phyloP scores from a whole-genome alignment of 805 yeast species.

The Candida piceae region DNA sequence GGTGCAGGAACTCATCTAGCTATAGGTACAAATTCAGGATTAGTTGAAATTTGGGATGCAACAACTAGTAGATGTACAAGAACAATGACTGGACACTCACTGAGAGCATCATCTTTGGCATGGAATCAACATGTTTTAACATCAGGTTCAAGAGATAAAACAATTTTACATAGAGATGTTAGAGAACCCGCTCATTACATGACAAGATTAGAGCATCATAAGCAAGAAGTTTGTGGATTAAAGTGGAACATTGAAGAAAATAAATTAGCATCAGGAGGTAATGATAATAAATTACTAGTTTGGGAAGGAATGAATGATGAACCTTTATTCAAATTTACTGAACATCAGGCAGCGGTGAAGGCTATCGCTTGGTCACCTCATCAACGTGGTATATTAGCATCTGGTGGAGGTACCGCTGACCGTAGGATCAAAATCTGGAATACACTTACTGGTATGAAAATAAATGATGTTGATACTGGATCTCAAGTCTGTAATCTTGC shows the following conservation, averaged over 20 bases:
- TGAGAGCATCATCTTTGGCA: conserved; percentile 80
- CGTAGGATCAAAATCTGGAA: conserved; percentile 90
- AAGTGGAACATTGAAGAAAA: conserved; percentile 91
- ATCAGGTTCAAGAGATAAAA: conserved; percentile 82
- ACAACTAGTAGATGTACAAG: conserved; percentile 75
- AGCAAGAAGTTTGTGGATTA: conserved; percentile 94
- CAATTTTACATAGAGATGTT: conserved; percentile 87
- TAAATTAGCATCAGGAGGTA: conserved; percentile 92
- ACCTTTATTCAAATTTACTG: conserved; percentile 71
- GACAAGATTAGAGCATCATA: conserved; percentile 63
- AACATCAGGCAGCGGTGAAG: conserved; percentile 93
- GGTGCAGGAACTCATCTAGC: conserved; percentile 94
- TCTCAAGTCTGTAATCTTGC: conserved; percentile 92
- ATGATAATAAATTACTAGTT: conserved; percentile 79
- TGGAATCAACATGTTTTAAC: conserved; percentile 91
- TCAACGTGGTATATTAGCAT: conserved; percentile 85
- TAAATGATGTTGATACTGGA: conserved; percentile 87
- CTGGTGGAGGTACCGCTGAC: conserved; percentile 98
- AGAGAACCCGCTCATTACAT: conserved; percentile 79
- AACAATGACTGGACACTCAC: conserved; percentile 86
- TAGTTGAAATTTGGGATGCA: conserved; percentile 95
- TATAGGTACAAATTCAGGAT: conserved; percentile 80
- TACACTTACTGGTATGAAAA: conserved; percentile 66
- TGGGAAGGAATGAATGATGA: conserved; percentile 76
- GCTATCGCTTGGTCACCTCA: conserved; percentile 98